A percentile compares a stretch with the other conserved stretches of the same genome.
Conservation (phyloP, 768 basidiomycete genomes). For the Clitopilus hobsonii region DNA sequence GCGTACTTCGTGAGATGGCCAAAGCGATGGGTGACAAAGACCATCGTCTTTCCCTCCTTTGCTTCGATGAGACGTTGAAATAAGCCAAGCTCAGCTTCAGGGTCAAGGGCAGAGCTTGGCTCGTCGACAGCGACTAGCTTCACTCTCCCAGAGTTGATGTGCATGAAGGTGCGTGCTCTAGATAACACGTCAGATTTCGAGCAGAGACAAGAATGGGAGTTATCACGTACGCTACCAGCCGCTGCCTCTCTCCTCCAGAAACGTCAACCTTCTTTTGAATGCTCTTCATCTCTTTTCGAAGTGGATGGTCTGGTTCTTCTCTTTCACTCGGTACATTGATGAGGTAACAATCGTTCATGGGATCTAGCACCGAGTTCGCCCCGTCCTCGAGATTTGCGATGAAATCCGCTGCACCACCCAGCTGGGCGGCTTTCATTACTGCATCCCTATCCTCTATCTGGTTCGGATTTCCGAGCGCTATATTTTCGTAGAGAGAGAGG, state of each 20-base stretch:
- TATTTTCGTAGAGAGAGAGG: slow-evolving; percentile 38
- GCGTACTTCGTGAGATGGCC: slow-evolving; percentile 32
- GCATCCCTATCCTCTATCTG: slow-evolving; percentile 9
- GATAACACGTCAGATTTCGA: not conserved
- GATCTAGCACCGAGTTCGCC: slow-evolving; percentile 15
- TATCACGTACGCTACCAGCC: slow-evolving; percentile 20
- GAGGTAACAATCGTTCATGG: not conserved
- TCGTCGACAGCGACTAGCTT: slow-evolving; percentile 42
- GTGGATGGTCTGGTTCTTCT: slow-evolving; percentile 12
- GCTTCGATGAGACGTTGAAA: slow-evolving; percentile 24
- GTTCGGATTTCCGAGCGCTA: slow-evolving; percentile 23
- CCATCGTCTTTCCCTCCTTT: slow-evolving; percentile 32
- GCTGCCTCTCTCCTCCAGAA: slow-evolving; percentile 22
- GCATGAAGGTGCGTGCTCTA: slow-evolving; percentile 27
- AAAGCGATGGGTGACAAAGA: slow-evolving; percentile 36
- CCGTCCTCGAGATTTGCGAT: slow-evolving; percentile 12
- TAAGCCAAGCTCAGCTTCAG: slow-evolving; percentile 34
- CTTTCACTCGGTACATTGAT: slow-evolving; percentile 10
- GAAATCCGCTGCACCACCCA: slow-evolving; percentile 20
- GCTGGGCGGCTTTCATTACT: slow-evolving; percentile 25
- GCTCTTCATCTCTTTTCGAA: slow-evolving; percentile 10
- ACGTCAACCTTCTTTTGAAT: slow-evolving; percentile 16
- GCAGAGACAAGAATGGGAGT: not conserved
- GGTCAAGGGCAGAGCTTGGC: slow-evolving; percentile 44
- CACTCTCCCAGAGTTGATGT: slow-evolving; percentile 19